Percentiles rank a stretch among this genome's conserved stretches.
phyloP scores from a whole-genome alignment of 805 yeast genomes.

The Barnettozyma sucrosica region DNA sequence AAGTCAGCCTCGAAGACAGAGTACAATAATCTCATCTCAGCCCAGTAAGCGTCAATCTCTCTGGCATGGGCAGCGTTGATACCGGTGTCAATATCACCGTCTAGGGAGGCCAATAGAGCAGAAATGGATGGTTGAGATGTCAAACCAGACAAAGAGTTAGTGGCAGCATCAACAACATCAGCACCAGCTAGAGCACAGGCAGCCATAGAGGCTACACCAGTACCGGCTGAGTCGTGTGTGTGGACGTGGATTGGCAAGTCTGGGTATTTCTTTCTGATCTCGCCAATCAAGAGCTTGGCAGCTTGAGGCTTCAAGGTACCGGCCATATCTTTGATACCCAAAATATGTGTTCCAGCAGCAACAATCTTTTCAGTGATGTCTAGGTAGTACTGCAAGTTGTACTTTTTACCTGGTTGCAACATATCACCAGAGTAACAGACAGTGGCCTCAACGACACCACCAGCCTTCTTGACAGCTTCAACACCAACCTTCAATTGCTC shows the following conservation, averaged over 20 bases:
- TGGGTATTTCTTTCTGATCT: slow-evolving; percentile 83
- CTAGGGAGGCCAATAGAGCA: slow-evolving; percentile 88
- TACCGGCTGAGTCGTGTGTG: slow-evolving; percentile 99
- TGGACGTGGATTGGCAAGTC: slow-evolving; percentile 96
- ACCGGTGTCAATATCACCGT: slow-evolving; percentile 77
- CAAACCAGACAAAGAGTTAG: slow-evolving; percentile 96
- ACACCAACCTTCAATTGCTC: slow-evolving; percentile 97
- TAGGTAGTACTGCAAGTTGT: slow-evolving; percentile 86
- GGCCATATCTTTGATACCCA: slow-evolving; percentile 99
- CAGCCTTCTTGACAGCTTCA: slow-evolving; percentile 95
- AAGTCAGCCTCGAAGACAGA: slow-evolving; percentile 97
- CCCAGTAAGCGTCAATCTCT: slow-evolving; percentile 94
- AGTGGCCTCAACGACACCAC: slow-evolving; percentile 98
- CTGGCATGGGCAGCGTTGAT: slow-evolving; percentile 62
- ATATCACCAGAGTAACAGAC: slow-evolving; percentile 98
- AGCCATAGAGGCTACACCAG: slow-evolving; percentile 96
- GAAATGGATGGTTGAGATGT: slow-evolving; percentile 97
- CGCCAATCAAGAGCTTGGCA: slow-evolving; percentile 72
- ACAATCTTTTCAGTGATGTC: slow-evolving; percentile 78
- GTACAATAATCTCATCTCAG: slow-evolving; percentile 94
- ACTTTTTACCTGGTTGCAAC: slow-evolving; percentile 93
- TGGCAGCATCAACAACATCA: slow-evolving; percentile 95
- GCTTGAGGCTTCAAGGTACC: slow-evolving; percentile 97
- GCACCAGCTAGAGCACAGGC: slow-evolving; percentile 96
- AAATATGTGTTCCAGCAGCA: slow-evolving; percentile 89